Evolutionary conservation across 768 basidiomycete species (phyloP).

Genomic region (Amanita jacksonii): DNA sequence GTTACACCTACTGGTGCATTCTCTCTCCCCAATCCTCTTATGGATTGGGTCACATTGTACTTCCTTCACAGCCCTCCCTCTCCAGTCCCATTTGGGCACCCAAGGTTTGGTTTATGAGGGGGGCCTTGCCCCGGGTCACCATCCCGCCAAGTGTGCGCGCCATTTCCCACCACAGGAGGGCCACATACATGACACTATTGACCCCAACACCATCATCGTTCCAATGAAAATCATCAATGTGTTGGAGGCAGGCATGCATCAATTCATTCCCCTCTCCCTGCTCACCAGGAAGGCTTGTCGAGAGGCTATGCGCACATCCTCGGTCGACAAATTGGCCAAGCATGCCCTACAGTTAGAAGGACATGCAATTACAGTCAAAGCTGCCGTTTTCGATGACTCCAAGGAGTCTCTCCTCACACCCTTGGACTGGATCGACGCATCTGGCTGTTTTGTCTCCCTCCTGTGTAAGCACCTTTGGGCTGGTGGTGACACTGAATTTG

Average conservation of each 20-base stretch:
- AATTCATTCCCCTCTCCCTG: neutral
- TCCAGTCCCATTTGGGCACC: neutral
- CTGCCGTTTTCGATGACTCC: neutral
- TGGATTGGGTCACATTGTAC: too few relatives aligned
- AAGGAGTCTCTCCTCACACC: neutral
- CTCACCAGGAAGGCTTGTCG: neutral
- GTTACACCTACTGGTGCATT: neutral
- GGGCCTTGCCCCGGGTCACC: neutral
- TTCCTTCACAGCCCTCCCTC: too few relatives aligned
- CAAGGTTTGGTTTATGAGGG: neutral
- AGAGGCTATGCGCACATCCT: neutral
- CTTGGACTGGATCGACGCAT: neutral
- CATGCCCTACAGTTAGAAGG: neutral
- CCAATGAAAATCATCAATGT: neutral
- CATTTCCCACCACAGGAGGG: neutral
- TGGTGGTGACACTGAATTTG: neutral
- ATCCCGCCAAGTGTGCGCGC: neutral
- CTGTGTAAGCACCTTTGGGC: neutral
- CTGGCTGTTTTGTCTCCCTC: neutral
- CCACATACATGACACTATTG: neutral
- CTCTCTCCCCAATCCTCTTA: too few relatives aligned
- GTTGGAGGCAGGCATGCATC: neutral
- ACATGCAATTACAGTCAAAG: neutral
- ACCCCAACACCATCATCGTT: neutral
- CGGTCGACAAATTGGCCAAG: neutral